Conservation (phyloP, 495 filamentous ascomycete species). For the Thozetella sp. region DNA sequence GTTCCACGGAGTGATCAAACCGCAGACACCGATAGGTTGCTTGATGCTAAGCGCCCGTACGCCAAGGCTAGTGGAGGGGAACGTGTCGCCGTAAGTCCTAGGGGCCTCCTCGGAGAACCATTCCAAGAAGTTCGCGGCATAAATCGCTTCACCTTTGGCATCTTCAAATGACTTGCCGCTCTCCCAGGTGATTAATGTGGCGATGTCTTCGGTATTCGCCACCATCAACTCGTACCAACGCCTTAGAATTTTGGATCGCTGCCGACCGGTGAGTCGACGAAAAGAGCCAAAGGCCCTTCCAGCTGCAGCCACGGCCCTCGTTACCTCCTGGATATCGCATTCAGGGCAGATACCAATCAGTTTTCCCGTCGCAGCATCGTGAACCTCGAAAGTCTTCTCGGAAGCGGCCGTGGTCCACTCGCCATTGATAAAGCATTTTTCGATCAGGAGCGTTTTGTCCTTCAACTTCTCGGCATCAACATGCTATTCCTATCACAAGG, state of each 20-base stretch:
- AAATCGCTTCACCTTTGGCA: conserved; percentile 72
- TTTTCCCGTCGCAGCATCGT: conserved; percentile 79
- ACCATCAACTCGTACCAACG: conserved; percentile 90
- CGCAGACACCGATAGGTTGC: conserved; percentile 91
- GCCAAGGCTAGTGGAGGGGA: conserved; percentile 65
- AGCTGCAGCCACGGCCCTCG: conserved; percentile 77
- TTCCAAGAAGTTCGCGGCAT: conserved; percentile 78
- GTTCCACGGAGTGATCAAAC: conserved; percentile 96
- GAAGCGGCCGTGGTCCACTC: conserved; percentile 78
- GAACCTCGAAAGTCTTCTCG: conserved; percentile 77
- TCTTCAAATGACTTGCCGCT: conserved; percentile 77
- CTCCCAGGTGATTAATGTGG: conserved; percentile 85
- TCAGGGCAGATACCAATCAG: conserved; percentile 86
- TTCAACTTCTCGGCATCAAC: too few relatives aligned
- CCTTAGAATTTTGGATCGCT: conserved; percentile 79
- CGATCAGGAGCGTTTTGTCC: too few relatives aligned
- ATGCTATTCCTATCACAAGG: too few relatives aligned
- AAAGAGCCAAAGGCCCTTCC: conserved; percentile 75
- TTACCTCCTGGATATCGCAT: conserved; percentile 71
- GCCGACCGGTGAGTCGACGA: conserved; percentile 72
- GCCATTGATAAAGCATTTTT: conserved; percentile 85
- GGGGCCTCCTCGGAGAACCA: conserved; percentile 83
- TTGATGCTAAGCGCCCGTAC: conserved; percentile 80
- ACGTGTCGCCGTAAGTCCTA: conserved; percentile 73
- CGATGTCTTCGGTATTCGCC: conserved; percentile 87